Base-by-base conservation (phyloP, 2,329 filamentous ascomycete species). In the Nannizziopsis barbatae region DNA sequence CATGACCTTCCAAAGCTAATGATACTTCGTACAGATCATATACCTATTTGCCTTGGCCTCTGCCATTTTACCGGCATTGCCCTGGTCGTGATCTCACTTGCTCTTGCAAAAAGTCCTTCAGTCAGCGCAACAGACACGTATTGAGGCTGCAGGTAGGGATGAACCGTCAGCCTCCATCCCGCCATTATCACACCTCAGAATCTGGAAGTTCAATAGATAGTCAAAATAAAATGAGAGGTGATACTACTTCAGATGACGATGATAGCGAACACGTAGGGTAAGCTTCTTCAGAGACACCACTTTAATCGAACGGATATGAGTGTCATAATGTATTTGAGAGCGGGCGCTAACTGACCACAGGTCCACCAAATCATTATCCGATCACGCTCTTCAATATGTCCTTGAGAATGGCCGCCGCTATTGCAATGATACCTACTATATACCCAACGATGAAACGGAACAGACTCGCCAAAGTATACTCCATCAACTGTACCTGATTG, bases 381-480 rank as follows among this genome's bases (percentile, higher is more conserved):
- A 61, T 37, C 53, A 60, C 42, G 55, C 56, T 52, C 67, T 82
- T 30, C 73, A 79, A 58, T 75, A 76, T 53, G 68, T 76, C 47
- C 67, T 75, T 52, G 78, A 83, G 53, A 75, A 83, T 62, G 77
- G 73, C 38, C 75, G 80, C 17, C 72, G 65, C 20, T 75, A 81
- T 54, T 81, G 79, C 58, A 80, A 80, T 57, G 69, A 75, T 31
- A 70, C 71, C 31, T 83, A 82, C 57, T 79, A 71, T 60, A 80
- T 83, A 72, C 80, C 80, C 11, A 82, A 81, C 60, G 80, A 83
- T 56, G 76, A 81, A 40, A 65, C 72, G 40, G 80, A 84, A 58
- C 78, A 82, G 61, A 76, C 77, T 40, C 76, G 80, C 37, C 62
- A 81, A 44, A 74, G 75, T 50, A 69, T 84, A 45, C 67, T 77